Conservation (phyloP, 169 alveolate genomes). For the Plasmodium reichenowi region DNA sequence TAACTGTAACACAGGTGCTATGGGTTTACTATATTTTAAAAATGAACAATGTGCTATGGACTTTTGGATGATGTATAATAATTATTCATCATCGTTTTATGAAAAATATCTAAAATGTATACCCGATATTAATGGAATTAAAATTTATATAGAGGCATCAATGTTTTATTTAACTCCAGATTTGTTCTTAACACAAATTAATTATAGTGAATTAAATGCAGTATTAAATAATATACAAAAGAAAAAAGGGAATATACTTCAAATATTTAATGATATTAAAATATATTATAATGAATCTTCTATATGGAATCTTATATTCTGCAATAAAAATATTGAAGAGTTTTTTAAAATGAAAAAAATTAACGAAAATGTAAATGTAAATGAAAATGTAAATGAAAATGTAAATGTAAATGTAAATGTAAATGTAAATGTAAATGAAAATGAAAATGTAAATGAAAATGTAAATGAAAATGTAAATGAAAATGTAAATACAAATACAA, state of each 20-base stretch:
- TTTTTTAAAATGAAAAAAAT: neutral
- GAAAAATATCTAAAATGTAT: conserved; percentile 12
- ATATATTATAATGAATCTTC: neutral
- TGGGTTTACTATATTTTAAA: conserved; percentile 49
- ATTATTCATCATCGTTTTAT: conserved; percentile 5
- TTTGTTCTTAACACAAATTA: conserved; percentile 25
- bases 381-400: no score
- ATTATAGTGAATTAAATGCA: conserved; percentile 35
- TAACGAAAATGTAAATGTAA: neutral
- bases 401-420: neutral
- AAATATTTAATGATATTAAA: conserved; percentile 21
- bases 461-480: neutral
- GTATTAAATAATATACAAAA: conserved; percentile 28
- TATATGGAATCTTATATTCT: conserved; percentile 51
- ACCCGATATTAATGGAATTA: conserved; percentile 50
- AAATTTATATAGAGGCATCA: conserved; percentile 66
- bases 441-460: neutral
- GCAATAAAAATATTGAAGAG: neutral
- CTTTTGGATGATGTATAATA: conserved; percentile 24
- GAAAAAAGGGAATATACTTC: neutral
- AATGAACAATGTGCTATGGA: conserved; percentile 61
- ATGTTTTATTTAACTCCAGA: conserved; percentile 28
- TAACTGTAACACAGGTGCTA: conserved; percentile 15
- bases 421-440: neutral
- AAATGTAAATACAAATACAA: neutral